A percentile compares a stretch with the other conserved stretches of the same genome.
phyloP scores from a whole-genome alignment of 768 basidiomycete species.

The Lentinula aciculospora region DNA sequence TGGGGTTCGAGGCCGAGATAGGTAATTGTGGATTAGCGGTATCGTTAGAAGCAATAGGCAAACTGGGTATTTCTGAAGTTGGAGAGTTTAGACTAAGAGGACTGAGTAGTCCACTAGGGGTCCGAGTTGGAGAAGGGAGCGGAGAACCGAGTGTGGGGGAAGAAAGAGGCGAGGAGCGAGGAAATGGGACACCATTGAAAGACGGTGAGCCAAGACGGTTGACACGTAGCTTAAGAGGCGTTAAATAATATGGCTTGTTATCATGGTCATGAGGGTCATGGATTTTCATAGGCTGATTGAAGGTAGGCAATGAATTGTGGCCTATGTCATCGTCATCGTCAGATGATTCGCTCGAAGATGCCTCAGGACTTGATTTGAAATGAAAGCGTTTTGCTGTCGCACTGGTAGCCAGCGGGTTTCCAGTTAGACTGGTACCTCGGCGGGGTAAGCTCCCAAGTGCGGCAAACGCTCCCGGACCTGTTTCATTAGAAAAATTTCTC shows the following conservation, averaged over 20 bases:
- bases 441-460: constrained; percentile 42
- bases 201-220: neutral
- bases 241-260: constrained; percentile 4
- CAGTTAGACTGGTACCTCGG: constrained; percentile 21
- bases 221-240: constrained; percentile 17
- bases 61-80: constrained; percentile 11
- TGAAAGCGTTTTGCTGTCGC: constrained; percentile 24
- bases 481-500: constrained; percentile 24
- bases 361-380: constrained; percentile 23
- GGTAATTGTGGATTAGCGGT: constrained; percentile 5
- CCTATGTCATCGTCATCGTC: constrained; percentile 16
- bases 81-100: neutral
- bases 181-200: constrained; percentile 14
- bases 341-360: constrained; percentile 11
- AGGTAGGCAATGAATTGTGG: constrained; percentile 14
- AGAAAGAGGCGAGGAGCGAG: constrained; percentile 9
- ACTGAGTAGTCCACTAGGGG: constrained; percentile 6
- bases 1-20: constrained; percentile 9
- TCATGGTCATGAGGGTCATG: constrained; percentile 17
- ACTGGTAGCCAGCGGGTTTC: constrained; percentile 4
- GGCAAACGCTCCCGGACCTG: constrained; percentile 42
- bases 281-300: neutral
- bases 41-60: constrained; percentile 13
- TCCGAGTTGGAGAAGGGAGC: neutral
- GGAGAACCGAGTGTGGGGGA: constrained; percentile 9